These are phyloP conservation scores for Citrus glauca DNA, from an alignment of 345 rosid genomes.

Conservation along the genomic window DNA sequence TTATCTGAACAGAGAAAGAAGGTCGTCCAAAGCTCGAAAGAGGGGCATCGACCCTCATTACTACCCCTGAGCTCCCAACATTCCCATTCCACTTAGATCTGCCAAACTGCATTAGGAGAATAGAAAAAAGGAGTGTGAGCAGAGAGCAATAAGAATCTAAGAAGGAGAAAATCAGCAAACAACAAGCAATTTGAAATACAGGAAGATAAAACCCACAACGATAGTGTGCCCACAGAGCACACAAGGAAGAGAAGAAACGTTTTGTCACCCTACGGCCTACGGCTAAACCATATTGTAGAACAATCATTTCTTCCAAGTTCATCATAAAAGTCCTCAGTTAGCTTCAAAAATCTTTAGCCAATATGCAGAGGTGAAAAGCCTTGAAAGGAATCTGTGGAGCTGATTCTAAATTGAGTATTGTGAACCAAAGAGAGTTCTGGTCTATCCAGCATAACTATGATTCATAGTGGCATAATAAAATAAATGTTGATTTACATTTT, in stretches of 20 bases:
- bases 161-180: background rate
- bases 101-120: constrained; percentile 53
- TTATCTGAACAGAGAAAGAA: constrained; percentile 72
- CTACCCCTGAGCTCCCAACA: constrained; percentile 80
- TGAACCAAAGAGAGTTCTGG: background rate
- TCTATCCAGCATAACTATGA: background rate
- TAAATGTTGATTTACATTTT: background rate
- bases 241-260: background rate
- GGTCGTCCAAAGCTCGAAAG: constrained; percentile 60
- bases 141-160: background rate
- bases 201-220: background rate
- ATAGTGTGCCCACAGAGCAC: background rate
- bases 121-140: background rate
- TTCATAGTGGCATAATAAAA: background rate
- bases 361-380: background rate
- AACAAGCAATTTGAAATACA: background rate
- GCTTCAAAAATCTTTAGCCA: background rate
- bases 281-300: no score
- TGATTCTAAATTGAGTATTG: background rate
- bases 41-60: constrained; percentile 65
- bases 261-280: background rate
- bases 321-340: background rate
- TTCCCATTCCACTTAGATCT: constrained; percentile 95
- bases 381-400: background rate
- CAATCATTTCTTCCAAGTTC: background rate